Conservation (phyloP, 208 protist species). For the Angomonas deanei region DNA sequence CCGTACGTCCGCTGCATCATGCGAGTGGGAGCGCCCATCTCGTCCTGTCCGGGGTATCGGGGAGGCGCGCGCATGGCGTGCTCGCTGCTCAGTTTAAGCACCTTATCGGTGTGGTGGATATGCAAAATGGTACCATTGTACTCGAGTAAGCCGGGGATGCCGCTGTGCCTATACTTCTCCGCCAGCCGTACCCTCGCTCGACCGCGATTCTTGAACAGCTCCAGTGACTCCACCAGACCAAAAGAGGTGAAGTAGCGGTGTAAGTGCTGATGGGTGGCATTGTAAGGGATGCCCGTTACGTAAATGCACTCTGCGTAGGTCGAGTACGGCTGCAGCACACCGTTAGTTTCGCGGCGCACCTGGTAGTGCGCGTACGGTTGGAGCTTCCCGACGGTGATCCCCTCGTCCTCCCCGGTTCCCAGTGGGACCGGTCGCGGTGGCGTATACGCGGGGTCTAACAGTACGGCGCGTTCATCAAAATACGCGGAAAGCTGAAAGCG, state of each 20-base stretch:
- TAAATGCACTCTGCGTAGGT: background rate
- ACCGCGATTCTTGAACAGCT: background rate
- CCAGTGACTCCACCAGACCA: background rate
- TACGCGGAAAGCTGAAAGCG: background rate
- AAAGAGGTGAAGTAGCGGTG: background rate
- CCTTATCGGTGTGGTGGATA: conserved; percentile 1
- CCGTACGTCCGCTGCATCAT: background rate
- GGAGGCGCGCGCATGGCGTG: background rate
- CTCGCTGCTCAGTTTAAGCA: background rate
- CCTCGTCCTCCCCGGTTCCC: background rate
- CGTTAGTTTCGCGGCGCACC: background rate
- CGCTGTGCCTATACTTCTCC: background rate
- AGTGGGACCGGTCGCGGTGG: background rate
- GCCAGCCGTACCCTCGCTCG: background rate
- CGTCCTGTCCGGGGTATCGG: background rate
- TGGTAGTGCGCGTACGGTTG: background rate
- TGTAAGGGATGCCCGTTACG: background rate
- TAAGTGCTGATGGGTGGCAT: background rate
- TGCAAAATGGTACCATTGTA: background rate
- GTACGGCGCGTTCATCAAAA: background rate
- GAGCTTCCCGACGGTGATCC: background rate
- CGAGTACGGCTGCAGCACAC: background rate
- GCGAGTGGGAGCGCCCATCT: background rate
- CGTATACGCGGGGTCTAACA: background rate
- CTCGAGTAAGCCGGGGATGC: background rate